Base-by-base conservation (phyloP, 495 filamentous ascomycete genomes). In the Saxophila tyrrhenica region DNA sequence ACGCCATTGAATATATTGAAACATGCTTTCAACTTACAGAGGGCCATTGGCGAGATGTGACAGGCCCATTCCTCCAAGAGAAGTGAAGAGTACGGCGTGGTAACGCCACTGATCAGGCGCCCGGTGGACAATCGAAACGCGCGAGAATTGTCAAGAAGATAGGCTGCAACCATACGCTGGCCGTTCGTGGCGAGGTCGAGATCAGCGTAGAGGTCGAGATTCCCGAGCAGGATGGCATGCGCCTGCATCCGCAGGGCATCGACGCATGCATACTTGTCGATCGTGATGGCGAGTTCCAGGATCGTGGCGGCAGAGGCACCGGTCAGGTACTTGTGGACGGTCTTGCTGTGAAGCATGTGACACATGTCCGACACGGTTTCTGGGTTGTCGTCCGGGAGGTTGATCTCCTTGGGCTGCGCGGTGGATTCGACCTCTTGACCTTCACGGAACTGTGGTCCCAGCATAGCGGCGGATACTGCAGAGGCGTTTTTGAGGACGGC, bases 341-440 rank as follows among this genome's bases (percentile, higher is more conserved):
- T 10, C 21, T 9, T 39, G 20, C 20, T 15, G 21, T 56, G 48
- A 16, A 56, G 41, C 15, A 56, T n/a, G 39, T 45, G 13, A 38
- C 54, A 56, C 25, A 56, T 45, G 20, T 56, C 48, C 2, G 48
- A 38, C 54, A 51, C 51, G 9, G 47, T 46, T 11, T 21, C 17
- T 1, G 47, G 29, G 25, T 51, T 17, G 54, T 56, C 54, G 3
- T 51, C 47, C 25, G n/a, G 54, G 13, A 51, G 25, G 20, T 2
- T 32, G 47, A 51, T 24, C 24, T 54, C 42, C 25, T 35, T 54
- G 9, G 52, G 52, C n/a, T 47, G 3, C 2, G 21, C 2, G 20
- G 52, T 25, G 19, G n/a, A 20, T 3, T 24, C 13, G 1, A 16
- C 9, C 8, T 25, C 25, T 21, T 54, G 52, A 21, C 52, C 52